A percentile compares a stretch with the other conserved stretches of the same genome.
Evolutionary conservation across 192 early-diverging fungal genomes (phyloP).

Genomic region (Coemansia aciculifera): DNA sequence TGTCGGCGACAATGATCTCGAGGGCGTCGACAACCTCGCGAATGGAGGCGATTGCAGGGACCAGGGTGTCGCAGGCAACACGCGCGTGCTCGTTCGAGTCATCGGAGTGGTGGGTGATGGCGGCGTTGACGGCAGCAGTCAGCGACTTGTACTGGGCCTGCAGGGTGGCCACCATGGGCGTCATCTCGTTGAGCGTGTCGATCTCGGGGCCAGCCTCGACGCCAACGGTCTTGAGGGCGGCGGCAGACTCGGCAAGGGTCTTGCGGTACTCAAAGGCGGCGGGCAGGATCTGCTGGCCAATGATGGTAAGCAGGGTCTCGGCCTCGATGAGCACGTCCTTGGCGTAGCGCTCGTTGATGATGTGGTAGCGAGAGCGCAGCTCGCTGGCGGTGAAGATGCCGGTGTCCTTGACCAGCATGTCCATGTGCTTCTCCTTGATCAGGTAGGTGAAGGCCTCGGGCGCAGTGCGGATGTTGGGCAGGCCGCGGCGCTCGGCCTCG

Average conservation of each 20-base stretch:
- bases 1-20: slow-evolving; percentile 83
- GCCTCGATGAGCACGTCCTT: slow-evolving; percentile 96
- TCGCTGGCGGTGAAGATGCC: slow-evolving; percentile 88
- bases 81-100: slow-evolving; percentile 69
- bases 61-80: slow-evolving; percentile 60
- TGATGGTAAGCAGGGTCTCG: slow-evolving; percentile 80
- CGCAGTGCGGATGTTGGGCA: slow-evolving; percentile 92
- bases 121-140: slow-evolving; percentile 56
- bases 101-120: slow-evolving; percentile 50
- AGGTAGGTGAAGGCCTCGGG: slow-evolving; percentile 90
- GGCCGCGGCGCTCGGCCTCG: slow-evolving; percentile 91
- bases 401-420: slow-evolving; percentile 73
- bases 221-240: slow-evolving; percentile 64
- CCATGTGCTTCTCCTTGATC: slow-evolving; percentile 64
- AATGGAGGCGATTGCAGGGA: slow-evolving; percentile 70
- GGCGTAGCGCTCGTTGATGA: slow-evolving; percentile 95
- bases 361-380: slow-evolving; percentile 91
- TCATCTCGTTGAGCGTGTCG: slow-evolving; percentile 65
- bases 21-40: slow-evolving; percentile 72
- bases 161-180: slow-evolving; percentile 61
- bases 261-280: slow-evolving; percentile 87
- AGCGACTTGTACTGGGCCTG: slow-evolving; percentile 62
- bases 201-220: slow-evolving; percentile 69
- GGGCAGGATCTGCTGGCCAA: slow-evolving; percentile 85
- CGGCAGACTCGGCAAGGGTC: slow-evolving; percentile 79